These are phyloP conservation scores for Cryptosporidium parvum DNA, from an alignment of 169 alveolate genomes.

Conservation along the genomic window DNA sequence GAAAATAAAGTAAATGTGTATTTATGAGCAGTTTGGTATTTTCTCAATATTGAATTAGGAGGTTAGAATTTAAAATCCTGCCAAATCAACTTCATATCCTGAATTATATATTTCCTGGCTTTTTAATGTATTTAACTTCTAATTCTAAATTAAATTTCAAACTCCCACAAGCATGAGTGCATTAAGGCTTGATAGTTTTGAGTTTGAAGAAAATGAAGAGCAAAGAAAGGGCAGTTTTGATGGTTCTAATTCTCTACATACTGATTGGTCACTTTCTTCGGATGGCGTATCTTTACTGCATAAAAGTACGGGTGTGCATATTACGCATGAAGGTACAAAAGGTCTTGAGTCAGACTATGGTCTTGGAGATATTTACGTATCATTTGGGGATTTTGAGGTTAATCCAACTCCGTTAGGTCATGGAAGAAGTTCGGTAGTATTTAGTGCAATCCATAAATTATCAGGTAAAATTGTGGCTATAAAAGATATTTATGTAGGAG, in stretches of 20 bases:
- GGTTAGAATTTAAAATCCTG: background rate
- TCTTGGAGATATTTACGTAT: constrained; percentile 37
- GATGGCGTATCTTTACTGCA: constrained; percentile 58
- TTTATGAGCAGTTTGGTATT: background rate
- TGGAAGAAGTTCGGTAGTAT: constrained; percentile 73
- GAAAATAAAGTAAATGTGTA: background rate
- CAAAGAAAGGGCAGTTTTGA: constrained; percentile 15
- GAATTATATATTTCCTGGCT: background rate
- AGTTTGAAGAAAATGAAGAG: constrained; percentile 42
- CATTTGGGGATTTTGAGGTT: constrained; percentile 38
- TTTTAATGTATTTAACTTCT: background rate
- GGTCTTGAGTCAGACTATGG: constrained; percentile 66
- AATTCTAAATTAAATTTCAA: background rate
- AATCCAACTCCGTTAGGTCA: constrained; percentile 70
- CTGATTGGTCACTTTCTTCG: constrained; percentile 71
- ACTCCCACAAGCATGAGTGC: constrained; percentile 16
- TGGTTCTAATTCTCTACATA: constrained; percentile 45
- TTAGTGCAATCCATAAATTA: constrained; percentile 52
- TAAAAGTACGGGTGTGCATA: constrained; percentile 70
- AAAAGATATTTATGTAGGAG: constrained; percentile 74
- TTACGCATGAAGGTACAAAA: constrained; percentile 69
- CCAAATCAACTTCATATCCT: background rate
- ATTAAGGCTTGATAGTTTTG: constrained; percentile 60
- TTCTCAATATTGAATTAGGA: background rate
- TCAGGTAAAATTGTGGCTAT: constrained; percentile 56